A percentile compares a stretch with the other conserved stretches of the same genome.
These are phyloP conservation scores for Fusarium sp. DNA, from an alignment of 2,329 filamentous ascomycete genomes.

Conservation along the genomic window DNA sequence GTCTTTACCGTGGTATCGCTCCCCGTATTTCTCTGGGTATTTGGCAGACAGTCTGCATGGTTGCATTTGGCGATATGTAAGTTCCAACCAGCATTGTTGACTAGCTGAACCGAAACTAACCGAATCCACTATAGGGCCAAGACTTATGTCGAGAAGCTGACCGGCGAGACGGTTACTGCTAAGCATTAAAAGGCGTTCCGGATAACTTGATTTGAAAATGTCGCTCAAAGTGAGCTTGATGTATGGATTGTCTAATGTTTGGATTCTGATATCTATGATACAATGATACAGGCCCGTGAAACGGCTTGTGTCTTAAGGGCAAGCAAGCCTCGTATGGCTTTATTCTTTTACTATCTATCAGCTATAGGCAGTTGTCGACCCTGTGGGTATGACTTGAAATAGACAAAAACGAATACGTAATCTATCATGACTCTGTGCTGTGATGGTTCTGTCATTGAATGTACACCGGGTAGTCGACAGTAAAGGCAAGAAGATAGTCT, in stretches of 20 bases:
- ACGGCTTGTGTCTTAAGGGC: conserved; percentile 17
- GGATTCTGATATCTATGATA: conserved; percentile 34
- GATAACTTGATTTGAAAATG: conserved; percentile 36
- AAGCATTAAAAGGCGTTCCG: conserved; percentile 70
- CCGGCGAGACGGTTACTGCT: conserved; percentile 72
- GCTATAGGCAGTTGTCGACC: conserved; percentile 30
- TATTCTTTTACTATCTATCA: conserved; percentile 24
- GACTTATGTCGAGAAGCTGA: conserved; percentile 74
- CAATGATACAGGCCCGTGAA: conserved; percentile 12
- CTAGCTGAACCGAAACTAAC: conserved; percentile 16
- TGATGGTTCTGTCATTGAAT: background rate
- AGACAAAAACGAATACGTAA: conserved; percentile 34
- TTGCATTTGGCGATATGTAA: conserved; percentile 97
- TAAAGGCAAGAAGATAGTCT: background rate
- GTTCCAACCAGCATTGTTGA: conserved; percentile 55
- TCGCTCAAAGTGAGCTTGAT: conserved; percentile 36
- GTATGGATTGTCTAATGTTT: conserved; percentile 39
- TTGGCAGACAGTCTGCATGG: conserved; percentile 99
- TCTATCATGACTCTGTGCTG: background rate
- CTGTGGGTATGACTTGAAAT: conserved; percentile 31
- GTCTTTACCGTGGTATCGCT: conserved; percentile 94
- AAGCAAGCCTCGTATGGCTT: conserved; percentile 28
- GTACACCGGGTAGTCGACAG: background rate
- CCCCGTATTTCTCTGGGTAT: conserved; percentile 94
- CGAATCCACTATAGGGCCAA: conserved; percentile 67